A percentile compares a stretch with the other conserved stretches of the same genome.
Conservation (phyloP, 2,329 filamentous ascomycete genomes). For the Aspergillus pseudotamarii region DNA sequence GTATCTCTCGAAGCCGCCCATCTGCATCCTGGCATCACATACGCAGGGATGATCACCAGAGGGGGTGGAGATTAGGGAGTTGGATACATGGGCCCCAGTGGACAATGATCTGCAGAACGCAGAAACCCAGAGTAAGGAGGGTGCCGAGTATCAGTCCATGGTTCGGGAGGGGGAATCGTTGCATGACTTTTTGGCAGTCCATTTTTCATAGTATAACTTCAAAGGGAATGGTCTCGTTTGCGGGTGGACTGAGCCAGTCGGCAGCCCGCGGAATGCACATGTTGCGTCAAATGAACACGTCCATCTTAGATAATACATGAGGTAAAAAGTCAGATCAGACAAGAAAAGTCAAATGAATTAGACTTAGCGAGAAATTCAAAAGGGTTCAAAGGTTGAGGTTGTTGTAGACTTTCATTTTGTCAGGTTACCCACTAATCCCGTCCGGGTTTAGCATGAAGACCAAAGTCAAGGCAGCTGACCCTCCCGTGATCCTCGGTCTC, state of each 20-base stretch:
- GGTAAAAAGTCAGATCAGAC: background rate
- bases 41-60: background rate
- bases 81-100: background rate
- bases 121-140: background rate
- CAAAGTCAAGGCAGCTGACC: background rate
- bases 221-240: background rate
- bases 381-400: background rate
- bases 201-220: background rate
- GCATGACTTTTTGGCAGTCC: slow-evolving; percentile 2
- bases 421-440: background rate
- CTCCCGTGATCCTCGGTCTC: slow-evolving; percentile 1
- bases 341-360: background rate
- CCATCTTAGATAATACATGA: background rate
- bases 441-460: background rate
- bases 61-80: background rate
- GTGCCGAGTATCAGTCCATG: slow-evolving; percentile 3
- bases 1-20: background rate
- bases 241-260: slow-evolving; percentile 11
- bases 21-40: slow-evolving; percentile 2
- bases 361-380: background rate
- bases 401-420: background rate
- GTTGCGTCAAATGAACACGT: background rate
- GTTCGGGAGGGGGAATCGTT: slow-evolving; percentile 6
- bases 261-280: slow-evolving; percentile 13
- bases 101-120: background rate